Percentiles rank a stretch among this genome's conserved stretches.
phyloP scores from a whole-genome alignment of 73 alveolate genomes.

The Paramecium sonneborni region DNA sequence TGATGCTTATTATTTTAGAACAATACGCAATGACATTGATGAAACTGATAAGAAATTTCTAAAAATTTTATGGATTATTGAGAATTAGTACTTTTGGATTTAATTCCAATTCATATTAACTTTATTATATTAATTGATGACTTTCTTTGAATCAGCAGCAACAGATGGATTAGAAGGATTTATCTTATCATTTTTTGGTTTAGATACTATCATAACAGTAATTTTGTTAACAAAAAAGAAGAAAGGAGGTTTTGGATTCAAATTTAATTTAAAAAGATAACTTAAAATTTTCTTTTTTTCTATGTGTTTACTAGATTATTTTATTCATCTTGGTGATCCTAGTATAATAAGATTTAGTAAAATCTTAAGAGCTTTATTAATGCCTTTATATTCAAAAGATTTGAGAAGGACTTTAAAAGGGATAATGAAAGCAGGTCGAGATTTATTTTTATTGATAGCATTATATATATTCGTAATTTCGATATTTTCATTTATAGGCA shows the following conservation, averaged over 20 bases:
- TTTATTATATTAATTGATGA: background rate
- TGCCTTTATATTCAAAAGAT: slow-evolving; percentile 40
- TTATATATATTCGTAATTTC: slow-evolving; percentile 51
- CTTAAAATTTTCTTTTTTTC: background rate
- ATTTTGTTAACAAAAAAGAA: background rate
- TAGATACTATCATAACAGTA: background rate
- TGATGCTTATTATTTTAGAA: slow-evolving; percentile 49
- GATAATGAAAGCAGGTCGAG: slow-evolving; percentile 48
- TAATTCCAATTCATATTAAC: background rate
- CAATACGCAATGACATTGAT: slow-evolving; percentile 38
- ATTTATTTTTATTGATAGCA: slow-evolving; percentile 21
- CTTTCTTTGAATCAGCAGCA: slow-evolving; percentile 18
- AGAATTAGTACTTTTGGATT: background rate
- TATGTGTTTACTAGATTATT: background rate
- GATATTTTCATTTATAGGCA: slow-evolving; percentile 51
- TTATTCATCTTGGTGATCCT: background rate
- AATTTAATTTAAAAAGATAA: background rate
- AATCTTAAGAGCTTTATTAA: slow-evolving; percentile 33
- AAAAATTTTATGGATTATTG: slow-evolving; percentile 17
- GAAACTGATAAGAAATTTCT: background rate
- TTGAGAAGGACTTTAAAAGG: slow-evolving; percentile 62
- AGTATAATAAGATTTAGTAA: slow-evolving; percentile 33
- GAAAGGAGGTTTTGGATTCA: background rate
- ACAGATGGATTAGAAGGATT: slow-evolving; percentile 8
- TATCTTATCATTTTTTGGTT: background rate